Percentiles rank a stretch among this genome's conserved stretches.
Conservation (phyloP, 2,329 filamentous ascomycete genomes). For the Bisporella sp. region DNA sequence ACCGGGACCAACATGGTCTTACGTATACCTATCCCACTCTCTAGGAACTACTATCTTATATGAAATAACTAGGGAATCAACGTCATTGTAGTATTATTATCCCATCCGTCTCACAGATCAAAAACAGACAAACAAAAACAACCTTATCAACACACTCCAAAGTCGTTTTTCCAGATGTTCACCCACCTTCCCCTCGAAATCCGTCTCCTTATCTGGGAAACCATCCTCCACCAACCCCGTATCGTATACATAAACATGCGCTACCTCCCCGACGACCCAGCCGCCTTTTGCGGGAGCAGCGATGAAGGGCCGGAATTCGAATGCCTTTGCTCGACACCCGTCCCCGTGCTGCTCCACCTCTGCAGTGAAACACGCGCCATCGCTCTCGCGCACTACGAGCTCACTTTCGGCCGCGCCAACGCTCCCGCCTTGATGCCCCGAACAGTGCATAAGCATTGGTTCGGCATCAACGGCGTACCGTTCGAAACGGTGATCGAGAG, state of each 20-base stretch:
- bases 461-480: background rate
- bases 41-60: no score
- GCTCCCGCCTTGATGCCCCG: background rate
- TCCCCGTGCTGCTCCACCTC: constrained; percentile 1
- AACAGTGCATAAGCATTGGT: background rate
- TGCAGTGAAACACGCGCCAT: background rate
- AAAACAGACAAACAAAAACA: no score
- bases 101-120: no score
- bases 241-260: background rate
- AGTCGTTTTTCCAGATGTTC: background rate
- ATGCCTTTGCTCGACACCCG: background rate
- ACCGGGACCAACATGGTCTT: no score
- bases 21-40: no score
- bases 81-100: no score
- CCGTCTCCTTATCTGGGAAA: constrained; percentile 1
- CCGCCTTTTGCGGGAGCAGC: background rate
- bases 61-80: no score
- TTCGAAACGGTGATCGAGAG: background rate
- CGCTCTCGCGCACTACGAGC: constrained; percentile 1
- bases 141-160: background rate
- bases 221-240: background rate
- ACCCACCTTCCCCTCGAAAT: background rate
- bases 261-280: background rate
- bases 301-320: background rate
- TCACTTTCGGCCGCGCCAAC: background rate